Conservation (phyloP, 1,139 yeast genomes). For the Torulaspora pretoriensis region DNA sequence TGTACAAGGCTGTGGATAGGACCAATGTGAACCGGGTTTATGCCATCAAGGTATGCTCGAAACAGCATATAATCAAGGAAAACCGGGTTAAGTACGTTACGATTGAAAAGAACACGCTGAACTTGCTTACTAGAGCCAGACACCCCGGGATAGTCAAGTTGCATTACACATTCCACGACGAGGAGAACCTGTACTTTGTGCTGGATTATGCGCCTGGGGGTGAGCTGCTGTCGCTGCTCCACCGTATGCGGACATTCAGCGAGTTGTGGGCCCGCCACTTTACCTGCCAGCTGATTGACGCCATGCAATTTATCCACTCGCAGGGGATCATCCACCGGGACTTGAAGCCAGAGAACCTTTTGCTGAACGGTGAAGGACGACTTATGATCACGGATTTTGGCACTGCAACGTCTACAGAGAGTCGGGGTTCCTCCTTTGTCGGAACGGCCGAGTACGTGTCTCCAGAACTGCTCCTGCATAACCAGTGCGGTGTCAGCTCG, state of each 20-base stretch:
- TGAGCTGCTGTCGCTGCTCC: conserved; percentile 74
- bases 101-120: conserved; percentile 89
- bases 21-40: conserved; percentile 44
- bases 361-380: conserved; percentile 59
- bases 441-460: conserved; percentile 85
- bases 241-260: conserved; percentile 70
- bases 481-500: conserved; percentile 69
- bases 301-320: conserved; percentile 68
- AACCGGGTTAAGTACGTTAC: conserved; percentile 93
- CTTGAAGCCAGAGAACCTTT: conserved; percentile 71
- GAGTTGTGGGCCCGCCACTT: conserved; percentile 72
- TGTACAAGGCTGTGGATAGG: conserved; percentile 73
- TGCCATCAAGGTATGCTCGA: conserved; percentile 89
- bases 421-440: conserved; percentile 54
- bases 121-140: conserved; percentile 60
- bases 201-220: conserved; percentile 93
- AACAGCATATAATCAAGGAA: conserved; percentile 90
- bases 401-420: conserved; percentile 55
- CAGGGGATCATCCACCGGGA: conserved; percentile 79
- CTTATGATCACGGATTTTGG: conserved; percentile 80
- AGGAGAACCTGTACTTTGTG: conserved; percentile 81
- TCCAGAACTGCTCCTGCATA: conserved; percentile 65
- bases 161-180: conserved; percentile 92
- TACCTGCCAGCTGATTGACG: conserved; percentile 71
- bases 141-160: conserved; percentile 86